Evolutionary conservation across 1,284 basidiomycete species (phyloP).

Genomic region (Chiua sp.): DNA sequence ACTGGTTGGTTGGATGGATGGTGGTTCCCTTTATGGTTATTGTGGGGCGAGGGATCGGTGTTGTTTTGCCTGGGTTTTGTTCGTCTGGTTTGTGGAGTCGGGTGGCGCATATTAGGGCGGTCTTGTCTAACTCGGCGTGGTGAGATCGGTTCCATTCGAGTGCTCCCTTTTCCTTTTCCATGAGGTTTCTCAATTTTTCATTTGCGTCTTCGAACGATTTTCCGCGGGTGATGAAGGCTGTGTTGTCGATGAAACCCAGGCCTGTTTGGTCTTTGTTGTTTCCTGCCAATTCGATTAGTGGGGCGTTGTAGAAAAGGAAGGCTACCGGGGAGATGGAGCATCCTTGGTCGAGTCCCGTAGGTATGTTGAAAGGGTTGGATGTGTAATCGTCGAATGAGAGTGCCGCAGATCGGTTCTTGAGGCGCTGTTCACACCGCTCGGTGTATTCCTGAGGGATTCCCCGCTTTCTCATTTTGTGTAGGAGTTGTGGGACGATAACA

Average conservation of each 20-base stretch:
- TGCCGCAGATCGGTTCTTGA: too few relatives aligned
- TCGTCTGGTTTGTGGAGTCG: not conserved
- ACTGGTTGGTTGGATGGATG: not conserved
- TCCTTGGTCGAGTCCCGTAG: too few relatives aligned
- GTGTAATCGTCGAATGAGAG: too few relatives aligned
- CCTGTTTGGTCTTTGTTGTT: not conserved
- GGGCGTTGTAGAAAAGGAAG: conserved; percentile 36
- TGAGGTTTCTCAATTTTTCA: not conserved
- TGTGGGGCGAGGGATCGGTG: not conserved
- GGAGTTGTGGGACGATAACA: not conserved
- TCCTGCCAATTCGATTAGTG: not conserved
- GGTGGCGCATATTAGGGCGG: not conserved
- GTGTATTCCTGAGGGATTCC: not conserved
- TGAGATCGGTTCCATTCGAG: not conserved
- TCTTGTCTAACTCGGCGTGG: not conserved
- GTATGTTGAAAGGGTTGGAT: too few relatives aligned
- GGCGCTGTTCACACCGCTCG: too few relatives aligned
- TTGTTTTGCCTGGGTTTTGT: not conserved
- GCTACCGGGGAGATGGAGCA: too few relatives aligned
- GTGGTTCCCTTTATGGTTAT: not conserved
- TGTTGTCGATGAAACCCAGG: conserved; percentile 11
- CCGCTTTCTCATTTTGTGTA: not conserved
- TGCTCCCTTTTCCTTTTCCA: not conserved
- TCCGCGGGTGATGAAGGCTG: not conserved
- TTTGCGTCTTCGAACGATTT: not conserved